Evolutionary conservation across 1,284 basidiomycete genomes (phyloP), one percentile per base, ranked within the genome.

Genomic region (Sanghuangporus weigelae): DNA sequence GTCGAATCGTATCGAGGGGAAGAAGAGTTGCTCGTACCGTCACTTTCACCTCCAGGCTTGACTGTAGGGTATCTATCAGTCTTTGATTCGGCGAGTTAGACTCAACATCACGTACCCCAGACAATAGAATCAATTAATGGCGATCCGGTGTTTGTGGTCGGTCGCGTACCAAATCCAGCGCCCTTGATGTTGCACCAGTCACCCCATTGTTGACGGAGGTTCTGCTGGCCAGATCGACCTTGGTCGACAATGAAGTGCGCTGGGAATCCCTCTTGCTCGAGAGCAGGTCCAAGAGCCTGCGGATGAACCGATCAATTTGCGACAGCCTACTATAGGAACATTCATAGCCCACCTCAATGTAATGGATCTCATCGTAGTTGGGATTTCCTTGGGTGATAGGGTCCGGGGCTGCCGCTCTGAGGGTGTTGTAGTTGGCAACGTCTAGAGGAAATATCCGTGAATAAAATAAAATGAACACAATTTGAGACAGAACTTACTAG

Each of bases 41-140:
- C 85, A 66, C 78, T 83, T 74, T 87, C 85, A 67, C 85, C 85
- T 79, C 84, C 84, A 61, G 85, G 84, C 77, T 88, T 87, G 68
- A 85, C 62, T 63, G 16, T 31, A 51, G 42, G 7, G 16, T 8
- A 35, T 16, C 12, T 36, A 19, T 54, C 49, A 26, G 16, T 36
- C 19, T 36, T 16, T 36, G 31, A 49, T 21, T 51, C 12, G 26
- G 26, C 26, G 42, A n/a, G 21, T 50, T 11, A 12, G 3, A 4
- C 48, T 38, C 23, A 40, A 35, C 10, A 16, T 35, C n/a, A 31
- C 57, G 26, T 31, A 63, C 62, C 80, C 85, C 84, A 87, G 66
- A 86, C 84, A 71, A 87, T 82, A 54, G 84, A 74, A 69, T 87
- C 86, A 67, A 87, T 83, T 70, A 81, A 74, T 57, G 75, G 72